Conservation (phyloP, 2,329 filamentous ascomycete genomes). For the Tolypocladium paradoxum region DNA sequence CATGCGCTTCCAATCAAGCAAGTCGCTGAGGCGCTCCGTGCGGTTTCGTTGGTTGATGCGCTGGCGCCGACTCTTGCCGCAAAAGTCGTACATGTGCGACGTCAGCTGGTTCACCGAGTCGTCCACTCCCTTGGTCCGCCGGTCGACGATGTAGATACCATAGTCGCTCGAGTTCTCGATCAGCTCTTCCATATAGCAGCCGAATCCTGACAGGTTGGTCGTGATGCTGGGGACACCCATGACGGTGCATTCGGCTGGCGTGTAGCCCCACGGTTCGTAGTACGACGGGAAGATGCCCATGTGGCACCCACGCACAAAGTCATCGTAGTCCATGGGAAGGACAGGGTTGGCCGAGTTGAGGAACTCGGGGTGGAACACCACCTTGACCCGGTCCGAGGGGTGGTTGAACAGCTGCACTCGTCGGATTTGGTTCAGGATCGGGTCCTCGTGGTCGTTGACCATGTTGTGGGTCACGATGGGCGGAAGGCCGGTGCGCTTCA, state of each 20-base stretch:
- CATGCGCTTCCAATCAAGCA: slow-evolving; percentile 99
- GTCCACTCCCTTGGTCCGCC: slow-evolving; percentile 88
- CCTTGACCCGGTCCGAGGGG: slow-evolving; percentile 87
- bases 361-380: slow-evolving; percentile 97
- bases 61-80: slow-evolving; percentile 84
- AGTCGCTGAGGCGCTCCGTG: slow-evolving; percentile 86
- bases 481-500: slow-evolving; percentile 84
- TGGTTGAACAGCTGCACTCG: slow-evolving; percentile 97
- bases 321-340: slow-evolving; percentile 90
- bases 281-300: slow-evolving; percentile 93
- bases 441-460: slow-evolving; percentile 87
- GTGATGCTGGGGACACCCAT: slow-evolving; percentile 99
- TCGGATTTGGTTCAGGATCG: slow-evolving; percentile 89
- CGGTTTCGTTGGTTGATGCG: slow-evolving; percentile 98
- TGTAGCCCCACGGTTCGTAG: slow-evolving; percentile 99
- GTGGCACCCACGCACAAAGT: slow-evolving; percentile 95
- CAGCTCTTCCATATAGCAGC: slow-evolving; percentile 98
- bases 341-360: slow-evolving; percentile 93
- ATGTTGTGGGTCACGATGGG: slow-evolving; percentile 99
- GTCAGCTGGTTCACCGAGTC: slow-evolving; percentile 95
- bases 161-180: slow-evolving; percentile 98
- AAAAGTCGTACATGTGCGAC: slow-evolving; percentile 82
- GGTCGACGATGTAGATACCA: slow-evolving; percentile 97
- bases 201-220: slow-evolving; percentile 93
- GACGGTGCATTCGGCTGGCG: slow-evolving; percentile 93